Conservation (phyloP, 2,329 filamentous ascomycete species). For the Colletotrichum sp. region DNA sequence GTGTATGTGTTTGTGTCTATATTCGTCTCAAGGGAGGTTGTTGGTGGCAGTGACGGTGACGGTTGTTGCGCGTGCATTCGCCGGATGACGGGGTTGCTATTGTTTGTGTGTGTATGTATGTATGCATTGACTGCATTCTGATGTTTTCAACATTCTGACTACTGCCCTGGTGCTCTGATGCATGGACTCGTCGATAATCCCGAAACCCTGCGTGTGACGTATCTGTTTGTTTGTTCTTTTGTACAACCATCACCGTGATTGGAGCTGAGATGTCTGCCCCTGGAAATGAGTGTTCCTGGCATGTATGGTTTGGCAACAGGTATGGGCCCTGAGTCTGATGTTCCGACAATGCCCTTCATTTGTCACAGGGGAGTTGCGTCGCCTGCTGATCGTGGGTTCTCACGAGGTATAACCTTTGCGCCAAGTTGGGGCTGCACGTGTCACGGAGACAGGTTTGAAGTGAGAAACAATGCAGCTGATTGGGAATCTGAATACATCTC, state of each 20-base stretch:
- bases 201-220: neutral
- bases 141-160: neutral
- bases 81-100: neutral
- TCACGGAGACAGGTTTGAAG: neutral
- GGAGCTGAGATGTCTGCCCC: neutral
- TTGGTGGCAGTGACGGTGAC: neutral
- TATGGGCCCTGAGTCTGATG: neutral
- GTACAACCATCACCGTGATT: neutral
- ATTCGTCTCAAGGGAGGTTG: neutral
- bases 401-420: neutral
- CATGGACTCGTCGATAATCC: neutral
- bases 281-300: neutral
- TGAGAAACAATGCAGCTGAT: neutral
- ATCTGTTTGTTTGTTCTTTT: neutral
- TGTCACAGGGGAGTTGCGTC: neutral
- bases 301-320: neutral
- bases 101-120: neutral
- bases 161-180: neutral
- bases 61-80: neutral
- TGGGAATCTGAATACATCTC: conserved; percentile 18
- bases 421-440: neutral
- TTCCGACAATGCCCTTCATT: neutral
- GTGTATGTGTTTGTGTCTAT: neutral
- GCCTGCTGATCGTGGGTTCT: neutral
- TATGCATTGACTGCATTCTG: neutral